A percentile compares a stretch with the other conserved stretches of the same genome.
Conservation (phyloP, 2,329 filamentous ascomycete species). For the Penicillium griseofulvum region DNA sequence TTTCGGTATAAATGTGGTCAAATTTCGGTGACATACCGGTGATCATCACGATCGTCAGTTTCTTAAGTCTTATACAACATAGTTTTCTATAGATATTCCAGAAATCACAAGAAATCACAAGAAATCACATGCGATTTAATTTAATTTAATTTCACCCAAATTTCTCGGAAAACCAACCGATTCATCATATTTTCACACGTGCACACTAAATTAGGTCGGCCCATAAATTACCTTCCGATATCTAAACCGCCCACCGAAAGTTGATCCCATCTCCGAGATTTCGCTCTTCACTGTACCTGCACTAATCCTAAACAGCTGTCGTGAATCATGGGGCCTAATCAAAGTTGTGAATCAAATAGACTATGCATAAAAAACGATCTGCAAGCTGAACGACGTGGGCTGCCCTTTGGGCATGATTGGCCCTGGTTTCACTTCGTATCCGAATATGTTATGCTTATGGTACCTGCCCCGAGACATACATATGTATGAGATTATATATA, state of each 20-base stretch:
- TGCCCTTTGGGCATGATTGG: conserved; percentile 1
- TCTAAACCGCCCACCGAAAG: not conserved
- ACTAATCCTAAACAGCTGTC: not conserved
- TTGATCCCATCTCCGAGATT: not conserved
- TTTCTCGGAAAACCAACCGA: not conserved
- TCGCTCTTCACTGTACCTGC: not conserved
- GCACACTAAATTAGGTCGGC: not conserved
- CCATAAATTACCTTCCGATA: not conserved
- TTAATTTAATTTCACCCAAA: not conserved
- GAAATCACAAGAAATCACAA: not conserved
- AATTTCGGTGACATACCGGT: not conserved
- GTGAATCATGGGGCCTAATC: not conserved
- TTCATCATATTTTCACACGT: not conserved
- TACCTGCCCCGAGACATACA: not conserved
- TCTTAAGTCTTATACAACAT: not conserved
- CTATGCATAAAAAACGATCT: not conserved
- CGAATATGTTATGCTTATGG: not conserved
- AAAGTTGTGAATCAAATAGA: not conserved
- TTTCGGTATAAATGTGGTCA: not conserved
- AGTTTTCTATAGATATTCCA: not conserved
- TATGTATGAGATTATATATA: not conserved
- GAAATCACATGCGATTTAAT: not conserved
- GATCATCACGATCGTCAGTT: not conserved
- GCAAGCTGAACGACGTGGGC: not conserved
- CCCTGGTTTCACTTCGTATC: not conserved